phyloP scores from a whole-genome alignment of 1,284 basidiomycete species.

The Phlebopus sp. region DNA sequence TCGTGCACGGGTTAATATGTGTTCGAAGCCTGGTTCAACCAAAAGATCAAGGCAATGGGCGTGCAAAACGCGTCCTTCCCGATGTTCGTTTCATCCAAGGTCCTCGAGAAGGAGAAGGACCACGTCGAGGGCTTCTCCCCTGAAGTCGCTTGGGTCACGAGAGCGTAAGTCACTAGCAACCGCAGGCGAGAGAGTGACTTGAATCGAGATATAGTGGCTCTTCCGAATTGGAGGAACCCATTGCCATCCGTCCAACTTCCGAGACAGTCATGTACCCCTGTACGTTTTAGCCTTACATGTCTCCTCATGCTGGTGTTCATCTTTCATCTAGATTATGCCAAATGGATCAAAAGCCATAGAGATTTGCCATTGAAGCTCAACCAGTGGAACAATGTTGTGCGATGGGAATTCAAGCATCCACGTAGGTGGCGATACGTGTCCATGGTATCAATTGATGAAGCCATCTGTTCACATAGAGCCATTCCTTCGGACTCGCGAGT shows the following conservation, averaged over 20 bases:
- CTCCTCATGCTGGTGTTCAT: background rate
- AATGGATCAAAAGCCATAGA: conserved; percentile 98
- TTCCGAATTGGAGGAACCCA: conserved; percentile 94
- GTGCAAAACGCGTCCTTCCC: conserved; percentile 99
- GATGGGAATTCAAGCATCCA: conserved; percentile 99
- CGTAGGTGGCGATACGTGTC: conserved; percentile 43
- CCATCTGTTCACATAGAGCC: conserved; percentile 57
- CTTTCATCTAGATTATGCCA: conserved; percentile 70
- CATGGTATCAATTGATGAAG: background rate
- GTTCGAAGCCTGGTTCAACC: conserved; percentile 82
- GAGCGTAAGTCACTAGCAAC: conserved; percentile 64
- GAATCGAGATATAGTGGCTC: conserved; percentile 56
- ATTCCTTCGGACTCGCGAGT: conserved; percentile 98
- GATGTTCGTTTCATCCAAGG: conserved; percentile 94
- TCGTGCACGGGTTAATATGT: conserved; percentile 4
- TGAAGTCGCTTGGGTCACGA: conserved; percentile 99
- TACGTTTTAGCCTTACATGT: conserved; percentile 37
- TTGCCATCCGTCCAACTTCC: conserved; percentile 97
- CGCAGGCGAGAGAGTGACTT: background rate
- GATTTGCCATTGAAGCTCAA: conserved; percentile 97
- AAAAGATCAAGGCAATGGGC: conserved; percentile 88
- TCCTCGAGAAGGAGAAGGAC: conserved; percentile 96
- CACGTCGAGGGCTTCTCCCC: conserved; percentile 99
- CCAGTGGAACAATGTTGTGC: conserved; percentile 99
- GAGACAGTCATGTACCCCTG: conserved; percentile 99